Conservation (phyloP, 1,284 basidiomycete genomes). For the Tilletia walkeri region DNA sequence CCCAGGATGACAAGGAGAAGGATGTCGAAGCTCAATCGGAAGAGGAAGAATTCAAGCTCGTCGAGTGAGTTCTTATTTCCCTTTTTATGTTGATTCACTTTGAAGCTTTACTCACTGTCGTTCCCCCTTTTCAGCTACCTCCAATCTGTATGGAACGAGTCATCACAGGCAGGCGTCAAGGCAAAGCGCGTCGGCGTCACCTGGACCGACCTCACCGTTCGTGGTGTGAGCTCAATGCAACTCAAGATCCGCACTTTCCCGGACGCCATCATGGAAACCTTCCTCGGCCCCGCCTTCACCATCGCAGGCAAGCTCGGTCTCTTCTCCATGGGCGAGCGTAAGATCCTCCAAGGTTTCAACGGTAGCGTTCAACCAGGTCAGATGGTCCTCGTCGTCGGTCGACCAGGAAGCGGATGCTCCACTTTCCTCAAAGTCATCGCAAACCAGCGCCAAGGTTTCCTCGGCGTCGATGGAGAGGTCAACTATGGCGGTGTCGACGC, state of each 20-base stretch:
- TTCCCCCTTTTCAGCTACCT: neutral
- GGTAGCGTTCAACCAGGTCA: constrained; percentile 44
- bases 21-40: neutral
- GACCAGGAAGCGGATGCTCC: constrained; percentile 75
- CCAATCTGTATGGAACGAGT: constrained; percentile 5
- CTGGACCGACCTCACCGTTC: constrained; percentile 32
- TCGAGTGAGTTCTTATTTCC: neutral
- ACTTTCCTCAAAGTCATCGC: constrained; percentile 72
- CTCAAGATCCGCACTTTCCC: constrained; percentile 39
- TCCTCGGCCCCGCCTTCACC: constrained; percentile 52
- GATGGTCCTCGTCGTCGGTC: constrained; percentile 66
- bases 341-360: constrained; percentile 35
- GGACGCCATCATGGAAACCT: constrained; percentile 53
- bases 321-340: constrained; percentile 3
- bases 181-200: constrained; percentile 39
- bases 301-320: constrained; percentile 30
- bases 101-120: neutral
- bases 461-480: constrained; percentile 66
- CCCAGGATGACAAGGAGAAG: neutral
- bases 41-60: constrained; percentile 7
- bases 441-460: constrained; percentile 67
- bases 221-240: constrained; percentile 31
- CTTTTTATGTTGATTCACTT: neutral
- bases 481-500: constrained; percentile 67
- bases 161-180: constrained; percentile 29